A percentile compares a stretch with the other conserved stretches of the same genome.
Evolutionary conservation across 345 rosid species (phyloP).

Genomic region (Mangifera indica): DNA sequence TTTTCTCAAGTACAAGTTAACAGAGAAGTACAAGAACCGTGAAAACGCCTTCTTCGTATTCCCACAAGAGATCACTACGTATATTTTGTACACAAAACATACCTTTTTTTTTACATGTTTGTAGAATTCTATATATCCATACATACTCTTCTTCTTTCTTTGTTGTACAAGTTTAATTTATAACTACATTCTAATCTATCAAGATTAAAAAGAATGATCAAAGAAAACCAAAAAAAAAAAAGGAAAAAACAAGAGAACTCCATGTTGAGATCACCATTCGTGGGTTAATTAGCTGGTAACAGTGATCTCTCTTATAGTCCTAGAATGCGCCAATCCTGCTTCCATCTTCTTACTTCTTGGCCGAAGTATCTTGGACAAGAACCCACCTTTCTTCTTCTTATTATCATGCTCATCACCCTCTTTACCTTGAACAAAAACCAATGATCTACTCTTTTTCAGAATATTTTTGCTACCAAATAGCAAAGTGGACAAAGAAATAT

Average conservation of each 20-base stretch:
- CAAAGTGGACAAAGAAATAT: slow-evolving; percentile 19
- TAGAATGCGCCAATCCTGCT: slow-evolving; percentile 27
- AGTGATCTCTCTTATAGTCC: slow-evolving; percentile 3
- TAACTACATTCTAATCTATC: no score
- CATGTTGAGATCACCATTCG: no score
- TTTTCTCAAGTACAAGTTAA: no score
- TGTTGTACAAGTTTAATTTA: no score
- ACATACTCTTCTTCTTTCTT: no score
- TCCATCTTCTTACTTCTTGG: slow-evolving; percentile 26
- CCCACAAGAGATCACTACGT: no score
- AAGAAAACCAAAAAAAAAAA: no score
- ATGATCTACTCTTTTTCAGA: slow-evolving; percentile 48
- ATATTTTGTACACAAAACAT: no score
- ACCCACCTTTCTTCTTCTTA: slow-evolving; percentile 35
- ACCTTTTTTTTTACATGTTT: no score
- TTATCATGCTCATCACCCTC: not conserved
- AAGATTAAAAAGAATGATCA: not conserved
- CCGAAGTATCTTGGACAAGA: slow-evolving; percentile 40
- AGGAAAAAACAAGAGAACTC: not conserved
- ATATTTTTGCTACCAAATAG: slow-evolving; percentile 35
- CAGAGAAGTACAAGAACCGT: no score
- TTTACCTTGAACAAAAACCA: slow-evolving; percentile 29
- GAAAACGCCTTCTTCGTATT: no score
- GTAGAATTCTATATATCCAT: no score
- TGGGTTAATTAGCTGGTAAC: not conserved